A percentile compares a stretch with the other conserved stretches of the same genome.
Conservation (phyloP, 345 rosid species). For the Acer saccharum region DNA sequence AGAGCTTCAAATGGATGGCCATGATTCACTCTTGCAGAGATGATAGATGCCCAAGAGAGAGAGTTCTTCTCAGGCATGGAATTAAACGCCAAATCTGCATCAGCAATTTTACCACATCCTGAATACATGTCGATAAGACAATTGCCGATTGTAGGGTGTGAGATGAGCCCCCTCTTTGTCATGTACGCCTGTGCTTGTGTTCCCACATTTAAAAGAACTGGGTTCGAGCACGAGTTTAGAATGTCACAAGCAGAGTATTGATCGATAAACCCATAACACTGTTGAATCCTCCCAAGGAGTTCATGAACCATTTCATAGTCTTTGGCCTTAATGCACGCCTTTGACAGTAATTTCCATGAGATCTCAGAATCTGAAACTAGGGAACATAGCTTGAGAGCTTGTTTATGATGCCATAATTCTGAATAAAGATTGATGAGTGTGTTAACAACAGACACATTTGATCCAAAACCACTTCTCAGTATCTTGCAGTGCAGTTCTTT, state of each 20-base stretch:
- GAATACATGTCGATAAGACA: constrained; percentile 25
- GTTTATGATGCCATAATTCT: constrained; percentile 22
- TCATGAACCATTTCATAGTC: constrained; percentile 28
- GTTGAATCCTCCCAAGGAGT: constrained; percentile 29
- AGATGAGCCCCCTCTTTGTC: constrained; percentile 30
- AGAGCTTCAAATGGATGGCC: constrained; percentile 31
- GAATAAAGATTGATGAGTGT: constrained; percentile 26
- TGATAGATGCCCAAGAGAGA: constrained; percentile 28
- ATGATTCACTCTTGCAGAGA: constrained; percentile 29
- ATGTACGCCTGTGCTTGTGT: constrained; percentile 33
- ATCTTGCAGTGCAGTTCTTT: constrained; percentile 37
- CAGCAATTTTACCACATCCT: constrained; percentile 21
- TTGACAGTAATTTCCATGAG: constrained; percentile 25
- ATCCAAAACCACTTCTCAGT: constrained; percentile 26
- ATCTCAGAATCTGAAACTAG: constrained; percentile 24
- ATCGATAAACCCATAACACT: constrained; percentile 21
- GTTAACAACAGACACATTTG: constrained; percentile 31
- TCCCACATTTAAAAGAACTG: constrained; percentile 23
- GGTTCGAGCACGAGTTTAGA: constrained; percentile 21
- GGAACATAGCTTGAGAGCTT: constrained; percentile 28
- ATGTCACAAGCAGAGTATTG: constrained; percentile 16
- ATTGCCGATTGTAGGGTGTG: constrained; percentile 21
- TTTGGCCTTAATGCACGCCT: constrained; percentile 27
- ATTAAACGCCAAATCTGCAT: constrained; percentile 20
- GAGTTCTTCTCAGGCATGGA: constrained; percentile 23